Conservation (phyloP, 139 green algal species). For the Chlorella ohadii region DNA sequence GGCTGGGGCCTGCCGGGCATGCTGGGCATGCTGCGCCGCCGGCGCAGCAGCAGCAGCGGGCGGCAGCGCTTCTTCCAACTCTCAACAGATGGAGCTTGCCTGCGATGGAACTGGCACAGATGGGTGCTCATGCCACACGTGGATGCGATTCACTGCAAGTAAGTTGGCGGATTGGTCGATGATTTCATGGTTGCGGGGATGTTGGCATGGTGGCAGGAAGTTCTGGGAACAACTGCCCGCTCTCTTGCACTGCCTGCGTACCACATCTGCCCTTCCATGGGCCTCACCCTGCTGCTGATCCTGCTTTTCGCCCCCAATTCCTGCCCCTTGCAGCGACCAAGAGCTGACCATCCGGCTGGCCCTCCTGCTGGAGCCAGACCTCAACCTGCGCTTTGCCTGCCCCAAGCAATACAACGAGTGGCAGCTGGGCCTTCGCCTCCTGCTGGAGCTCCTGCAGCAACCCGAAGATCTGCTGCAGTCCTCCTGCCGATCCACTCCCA, state of each 20-base stretch:
- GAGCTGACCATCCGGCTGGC: slow-evolving; percentile 47
- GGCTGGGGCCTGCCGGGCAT: neutral
- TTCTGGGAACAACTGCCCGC: too few species aligned
- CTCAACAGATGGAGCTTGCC: neutral
- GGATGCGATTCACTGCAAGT: neutral
- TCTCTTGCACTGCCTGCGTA: too few species aligned
- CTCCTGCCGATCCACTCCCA: neutral
- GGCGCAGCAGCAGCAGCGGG: too few species aligned
- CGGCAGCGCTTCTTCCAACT: slow-evolving; percentile 7
- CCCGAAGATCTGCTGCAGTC: slow-evolving; percentile 33
- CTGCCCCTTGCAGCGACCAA: slow-evolving; percentile 18
- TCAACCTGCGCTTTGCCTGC: slow-evolving; percentile 46
- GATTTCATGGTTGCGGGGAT: neutral
- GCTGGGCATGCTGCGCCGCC: neutral
- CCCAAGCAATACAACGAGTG: slow-evolving; percentile 28
- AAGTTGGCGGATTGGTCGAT: neutral
- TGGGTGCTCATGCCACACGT: slow-evolving; percentile 18
- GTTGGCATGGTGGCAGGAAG: too few species aligned
- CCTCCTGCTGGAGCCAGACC: slow-evolving; percentile 56
- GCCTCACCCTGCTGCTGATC: too few species aligned
- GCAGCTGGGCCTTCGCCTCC: slow-evolving; percentile 39
- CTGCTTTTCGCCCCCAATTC: too few species aligned
- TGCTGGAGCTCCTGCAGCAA: slow-evolving; percentile 49
- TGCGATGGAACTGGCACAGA: slow-evolving; percentile 15
- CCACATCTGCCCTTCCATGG: too few species aligned